Evolutionary conservation across 2,329 filamentous ascomycete species (phyloP).

Genomic region (Pleurostoma richardsiae): DNA sequence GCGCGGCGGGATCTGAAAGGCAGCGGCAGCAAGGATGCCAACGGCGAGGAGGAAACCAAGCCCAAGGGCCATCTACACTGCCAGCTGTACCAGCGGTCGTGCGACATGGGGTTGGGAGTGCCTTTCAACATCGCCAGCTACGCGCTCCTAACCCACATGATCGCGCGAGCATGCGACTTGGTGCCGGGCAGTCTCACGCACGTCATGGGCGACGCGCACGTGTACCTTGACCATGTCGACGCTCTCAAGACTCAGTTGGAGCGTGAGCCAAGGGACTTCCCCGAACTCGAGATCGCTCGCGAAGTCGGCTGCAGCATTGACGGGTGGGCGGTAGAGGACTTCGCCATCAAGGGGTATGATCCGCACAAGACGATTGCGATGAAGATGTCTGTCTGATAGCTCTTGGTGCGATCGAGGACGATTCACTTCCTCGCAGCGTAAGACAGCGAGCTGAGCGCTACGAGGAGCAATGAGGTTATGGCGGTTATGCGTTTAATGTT

Average conservation of each 20-base stretch:
- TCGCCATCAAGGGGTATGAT: constrained; percentile 81
- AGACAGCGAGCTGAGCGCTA: too few species aligned
- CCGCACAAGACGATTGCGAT: constrained; percentile 90
- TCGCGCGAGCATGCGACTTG: constrained; percentile 81
- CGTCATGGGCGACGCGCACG: constrained; percentile 97
- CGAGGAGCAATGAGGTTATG: too few species aligned
- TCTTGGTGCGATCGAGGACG: too few species aligned
- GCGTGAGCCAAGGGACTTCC: constrained; percentile 77
- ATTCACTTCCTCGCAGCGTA: too few species aligned
- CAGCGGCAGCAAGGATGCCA: background rate
- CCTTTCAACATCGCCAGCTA: constrained; percentile 98
- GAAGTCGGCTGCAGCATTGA: constrained; percentile 74
- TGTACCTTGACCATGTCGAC: constrained; percentile 90
- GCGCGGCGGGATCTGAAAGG: constrained; percentile 11
- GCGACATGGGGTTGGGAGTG: constrained; percentile 95
- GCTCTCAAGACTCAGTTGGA: constrained; percentile 76
- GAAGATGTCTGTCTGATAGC: constrained; percentile 86
- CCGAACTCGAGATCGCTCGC: constrained; percentile 66
- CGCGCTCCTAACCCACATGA: constrained; percentile 89
- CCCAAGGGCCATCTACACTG: constrained; percentile 72
- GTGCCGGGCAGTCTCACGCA: constrained; percentile 85
- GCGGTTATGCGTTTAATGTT: too few species aligned
- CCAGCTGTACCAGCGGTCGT: constrained; percentile 87
- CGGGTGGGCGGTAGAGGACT: constrained; percentile 84
- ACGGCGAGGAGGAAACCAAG: constrained; percentile 15